Evolutionary conservation across 2,329 filamentous ascomycete genomes (phyloP), one percentile per base, ranked within the genome.

Genomic region (Fusarium decemcellulare): DNA sequence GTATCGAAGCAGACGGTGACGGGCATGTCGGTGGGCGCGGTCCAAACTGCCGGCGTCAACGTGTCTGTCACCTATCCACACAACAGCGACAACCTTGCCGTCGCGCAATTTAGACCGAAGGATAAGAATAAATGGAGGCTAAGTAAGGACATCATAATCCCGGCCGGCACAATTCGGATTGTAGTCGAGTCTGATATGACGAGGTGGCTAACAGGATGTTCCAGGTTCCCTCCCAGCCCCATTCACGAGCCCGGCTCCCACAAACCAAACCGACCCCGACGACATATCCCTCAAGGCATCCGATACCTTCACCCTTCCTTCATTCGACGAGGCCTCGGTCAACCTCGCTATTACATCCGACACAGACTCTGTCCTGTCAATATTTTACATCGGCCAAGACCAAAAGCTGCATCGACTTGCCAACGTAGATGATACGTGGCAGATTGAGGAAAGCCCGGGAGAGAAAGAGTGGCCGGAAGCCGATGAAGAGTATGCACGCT

Each of bases 41-140:
- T 65, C 5, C 65, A 69, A 15, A 63, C 44, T 1, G 43, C 43
- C n/a, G 68, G 55, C 4, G 53, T 51, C 42, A 70, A 69, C 4
- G 62, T 71, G 18, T 71, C 68, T 15, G 68, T 71, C 8, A 55
- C 43, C 4, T 71, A 67, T 43, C 68, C 68, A 0, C 60, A 72
- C 16, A 68, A 71, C 8, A 37, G 29, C 10, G 59, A 70, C 2
- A 66, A 71, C 11, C 42, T 71, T 23, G 68, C 50, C 5, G 14
- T 61, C 50, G 59, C 51, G 8, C 18, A 40, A n/a, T 56, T 36
- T 29, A 47, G 32, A 15, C 50, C 56, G 8, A 42, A 36, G n/a
- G 44, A 44, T 18, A 56, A 47, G 44, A 32, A 61, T 15, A 54
- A 39, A n/a, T 61, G 59, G 59, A 29, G 11, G 15, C 12, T 55